These are phyloP conservation scores for Alternaria triticina DNA, from an alignment of 2,329 filamentous ascomycete species.

Conservation along the genomic window DNA sequence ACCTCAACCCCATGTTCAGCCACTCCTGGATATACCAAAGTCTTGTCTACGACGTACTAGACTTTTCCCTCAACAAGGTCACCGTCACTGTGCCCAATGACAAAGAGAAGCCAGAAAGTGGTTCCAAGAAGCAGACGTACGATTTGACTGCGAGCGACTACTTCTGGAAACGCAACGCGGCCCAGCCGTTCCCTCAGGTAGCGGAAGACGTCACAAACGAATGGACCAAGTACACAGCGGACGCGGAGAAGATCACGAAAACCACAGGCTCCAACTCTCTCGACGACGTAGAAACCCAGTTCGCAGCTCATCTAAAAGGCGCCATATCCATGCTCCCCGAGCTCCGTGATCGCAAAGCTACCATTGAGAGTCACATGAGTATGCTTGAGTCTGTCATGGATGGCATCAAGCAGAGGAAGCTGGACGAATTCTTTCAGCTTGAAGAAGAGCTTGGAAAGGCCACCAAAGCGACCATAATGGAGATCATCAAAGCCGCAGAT, in stretches of 20 bases:
- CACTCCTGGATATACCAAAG: slow-evolving; percentile 75
- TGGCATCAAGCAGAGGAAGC: slow-evolving; percentile 67
- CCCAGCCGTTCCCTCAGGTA: slow-evolving; percentile 47
- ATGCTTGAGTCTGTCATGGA: slow-evolving; percentile 68
- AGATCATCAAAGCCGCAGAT: slow-evolving; percentile 78
- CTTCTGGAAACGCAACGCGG: slow-evolving; percentile 94
- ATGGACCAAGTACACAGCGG: slow-evolving; percentile 92
- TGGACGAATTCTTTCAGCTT: slow-evolving; percentile 95
- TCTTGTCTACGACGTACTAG: slow-evolving; percentile 50
- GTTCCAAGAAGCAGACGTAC: slow-evolving; percentile 84
- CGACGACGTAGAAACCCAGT: slow-evolving; percentile 90
- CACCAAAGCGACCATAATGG: slow-evolving; percentile 72
- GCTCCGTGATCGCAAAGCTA: slow-evolving; percentile 82
- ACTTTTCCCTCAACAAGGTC: slow-evolving; percentile 89
- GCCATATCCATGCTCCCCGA: slow-evolving; percentile 93
- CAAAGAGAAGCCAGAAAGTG: slow-evolving; percentile 75
- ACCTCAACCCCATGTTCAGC: slow-evolving; percentile 97
- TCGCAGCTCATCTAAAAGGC: slow-evolving; percentile 92
- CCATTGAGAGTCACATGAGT: slow-evolving; percentile 88
- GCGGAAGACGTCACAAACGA: slow-evolving; percentile 96
- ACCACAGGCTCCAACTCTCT: slow-evolving; percentile 93
- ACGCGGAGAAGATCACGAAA: slow-evolving; percentile 90
- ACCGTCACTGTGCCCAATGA: slow-evolving; percentile 86
- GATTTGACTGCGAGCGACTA: slow-evolving; percentile 90
- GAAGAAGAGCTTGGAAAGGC: slow-evolving; percentile 92